Evolutionary conservation across 164 flowering plant species (phyloP).

Genomic region (Stephania yunnanensis): DNA sequence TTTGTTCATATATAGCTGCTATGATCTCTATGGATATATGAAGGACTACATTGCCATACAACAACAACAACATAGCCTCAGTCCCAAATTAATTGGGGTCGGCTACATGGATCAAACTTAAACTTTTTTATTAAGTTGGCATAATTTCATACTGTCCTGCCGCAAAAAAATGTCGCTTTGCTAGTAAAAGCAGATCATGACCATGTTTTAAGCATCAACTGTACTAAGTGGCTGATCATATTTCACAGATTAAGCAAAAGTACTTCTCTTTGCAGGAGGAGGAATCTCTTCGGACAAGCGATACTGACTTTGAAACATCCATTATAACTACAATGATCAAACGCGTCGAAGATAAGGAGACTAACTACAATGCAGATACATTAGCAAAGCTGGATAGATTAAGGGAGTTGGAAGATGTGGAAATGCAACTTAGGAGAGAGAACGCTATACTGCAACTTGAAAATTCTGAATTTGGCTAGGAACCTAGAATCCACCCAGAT

Average conservation of each 20-base stretch:
- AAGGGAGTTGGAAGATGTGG: conserved; percentile 48
- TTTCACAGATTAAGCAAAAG: conserved; percentile 25
- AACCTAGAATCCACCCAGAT: conserved; percentile 60
- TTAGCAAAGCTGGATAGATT: conserved; percentile 35
- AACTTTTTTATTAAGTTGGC: too few species aligned
- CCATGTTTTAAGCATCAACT: too few species aligned
- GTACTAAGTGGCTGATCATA: too few species aligned
- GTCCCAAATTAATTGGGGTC: too few species aligned
- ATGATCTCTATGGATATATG: background rate
- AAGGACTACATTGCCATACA: too few species aligned
- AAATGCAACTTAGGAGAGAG: conserved; percentile 35
- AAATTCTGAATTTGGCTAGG: conserved; percentile 51
- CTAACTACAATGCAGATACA: conserved; percentile 22
- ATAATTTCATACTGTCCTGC: too few species aligned
- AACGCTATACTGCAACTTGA: conserved; percentile 53
- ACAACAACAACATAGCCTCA: too few species aligned
- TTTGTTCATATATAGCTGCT: too few species aligned
- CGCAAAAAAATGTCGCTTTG: too few species aligned
- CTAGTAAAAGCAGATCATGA: too few species aligned
- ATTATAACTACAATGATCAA: conserved; percentile 30
- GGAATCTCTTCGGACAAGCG: conserved; percentile 28
- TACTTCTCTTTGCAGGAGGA: conserved; percentile 57
- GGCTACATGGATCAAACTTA: too few species aligned
- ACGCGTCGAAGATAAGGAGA: conserved; percentile 49
- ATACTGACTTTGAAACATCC: conserved; percentile 21